Evolutionary conservation across 768 basidiomycete genomes (phyloP), one percentile per base, ranked within the genome.

Genomic region (Hericium erinaceus): DNA sequence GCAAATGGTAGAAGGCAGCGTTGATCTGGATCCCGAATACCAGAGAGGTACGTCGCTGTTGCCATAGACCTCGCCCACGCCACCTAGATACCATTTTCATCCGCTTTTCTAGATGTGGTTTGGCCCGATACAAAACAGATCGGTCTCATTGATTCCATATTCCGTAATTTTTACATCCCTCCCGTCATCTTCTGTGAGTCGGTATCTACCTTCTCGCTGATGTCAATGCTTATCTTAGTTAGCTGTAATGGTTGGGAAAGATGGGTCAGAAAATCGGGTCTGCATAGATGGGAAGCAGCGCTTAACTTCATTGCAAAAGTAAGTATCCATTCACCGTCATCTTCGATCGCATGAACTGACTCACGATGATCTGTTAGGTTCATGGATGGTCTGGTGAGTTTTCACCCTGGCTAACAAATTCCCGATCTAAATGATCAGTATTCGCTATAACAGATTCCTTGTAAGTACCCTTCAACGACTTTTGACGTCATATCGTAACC

Each of bases 241-340:
- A 82, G 79, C 76, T 39, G 74, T 77, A 5, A 70, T 67, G 0
- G 54, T 59, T 3, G 64, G 68, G 16, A 68, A 73, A 2, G 74
- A 81, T 38, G 78, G 76, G 3, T 67, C 65, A 7, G 79, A 80
- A 60, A 63, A 64, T 18, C 74, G 79, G 20, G 74, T 74, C 0
- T 87, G 85, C 59, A 84, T 86, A 13, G 87, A 87, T 60, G 85
- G 85, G n/a, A 87, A 87, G 65, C 85, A 87, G 61, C 74, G 86
- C 37, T 65, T 87, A 59, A 85, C 86, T 0, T 85, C 85, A 0
- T 80, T 87, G 26, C 74, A 76, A 60, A 74, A 77, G 85, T 86
- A 61, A 56, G 59, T 48, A 38, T 38, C 4, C 44, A 41, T 16
- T 64, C 57, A 20, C 54, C 37, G 41, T 51, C 7, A 12, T 11